phyloP scores from a whole-genome alignment of 257 asterid genomes.

The Penstemon davidsonii region DNA sequence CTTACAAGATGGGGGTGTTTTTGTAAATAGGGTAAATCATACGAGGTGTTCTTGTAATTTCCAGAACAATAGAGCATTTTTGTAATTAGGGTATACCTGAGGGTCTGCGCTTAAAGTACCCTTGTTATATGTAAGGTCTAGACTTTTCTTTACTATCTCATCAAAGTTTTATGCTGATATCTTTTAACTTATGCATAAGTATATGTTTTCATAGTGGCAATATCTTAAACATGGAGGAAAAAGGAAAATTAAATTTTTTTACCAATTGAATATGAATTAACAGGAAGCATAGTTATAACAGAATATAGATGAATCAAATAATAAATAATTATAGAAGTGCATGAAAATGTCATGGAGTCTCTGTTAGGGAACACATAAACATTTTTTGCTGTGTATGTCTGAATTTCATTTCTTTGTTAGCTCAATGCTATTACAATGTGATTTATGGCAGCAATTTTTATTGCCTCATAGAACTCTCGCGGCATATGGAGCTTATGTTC shows the following conservation, averaged over 20 bases:
- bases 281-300: background rate
- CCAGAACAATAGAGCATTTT: too few species aligned
- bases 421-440: slow-evolving; percentile 6
- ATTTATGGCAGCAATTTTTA: background rate
- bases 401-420: background rate
- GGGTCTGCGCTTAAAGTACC: too few species aligned
- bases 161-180: too few species aligned
- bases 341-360: background rate
- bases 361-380: background rate
- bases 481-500: slow-evolving; percentile 90
- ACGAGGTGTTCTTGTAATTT: too few species aligned
- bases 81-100: too few species aligned
- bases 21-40: too few species aligned
- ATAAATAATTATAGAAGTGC: background rate
- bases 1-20: too few species aligned
- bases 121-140: too few species aligned
- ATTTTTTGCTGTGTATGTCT: background rate
- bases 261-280: background rate
- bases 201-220: background rate
- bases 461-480: slow-evolving; percentile 59
- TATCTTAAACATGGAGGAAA: background rate
- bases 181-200: too few species aligned
- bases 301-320: background rate
- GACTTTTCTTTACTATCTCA: too few species aligned
- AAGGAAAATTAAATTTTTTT: background rate